phyloP scores from a whole-genome alignment of 805 yeast genomes.

The Ogataea ganodermae region DNA sequence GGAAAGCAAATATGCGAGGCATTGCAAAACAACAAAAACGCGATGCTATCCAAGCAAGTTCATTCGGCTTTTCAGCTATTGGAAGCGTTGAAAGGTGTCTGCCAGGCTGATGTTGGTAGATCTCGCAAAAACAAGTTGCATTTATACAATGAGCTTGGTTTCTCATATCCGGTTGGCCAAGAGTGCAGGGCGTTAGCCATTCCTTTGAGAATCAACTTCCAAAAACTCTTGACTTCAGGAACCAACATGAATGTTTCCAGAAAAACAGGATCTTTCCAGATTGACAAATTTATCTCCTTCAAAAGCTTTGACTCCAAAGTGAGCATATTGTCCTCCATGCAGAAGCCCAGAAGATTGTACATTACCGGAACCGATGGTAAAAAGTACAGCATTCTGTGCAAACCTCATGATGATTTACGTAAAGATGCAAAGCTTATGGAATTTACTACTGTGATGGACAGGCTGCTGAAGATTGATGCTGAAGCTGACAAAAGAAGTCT shows the following conservation, averaged over 20 bases:
- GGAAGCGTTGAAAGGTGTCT: conserved; percentile 45
- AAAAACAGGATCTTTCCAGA: conserved; percentile 22
- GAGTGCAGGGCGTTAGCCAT: conserved; percentile 55
- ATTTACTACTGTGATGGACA: conserved; percentile 82
- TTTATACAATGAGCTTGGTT: conserved; percentile 43
- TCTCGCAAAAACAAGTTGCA: conserved; percentile 38
- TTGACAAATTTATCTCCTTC: conserved; percentile 47
- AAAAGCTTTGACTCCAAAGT: conserved; percentile 67
- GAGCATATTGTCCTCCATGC: conserved; percentile 75
- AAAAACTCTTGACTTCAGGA: conserved; percentile 59
- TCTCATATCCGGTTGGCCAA: conserved; percentile 32
- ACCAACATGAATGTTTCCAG: conserved; percentile 42
- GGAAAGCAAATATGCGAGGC: conserved; percentile 48
- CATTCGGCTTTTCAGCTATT: conserved; percentile 39
- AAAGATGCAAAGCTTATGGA: conserved; percentile 96
- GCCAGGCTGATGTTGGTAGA: conserved; percentile 41
- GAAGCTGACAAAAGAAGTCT: conserved; percentile 76
- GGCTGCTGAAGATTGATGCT: conserved; percentile 61
- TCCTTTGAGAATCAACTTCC: conserved; percentile 72
- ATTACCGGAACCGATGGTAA: conserved; percentile 77
- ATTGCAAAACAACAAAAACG: conserved; percentile 23
- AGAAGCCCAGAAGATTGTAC: conserved; percentile 78
- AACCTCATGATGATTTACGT: conserved; percentile 86
- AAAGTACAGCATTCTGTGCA: conserved; percentile 75
- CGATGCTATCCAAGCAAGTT: conserved; percentile 24